phyloP scores from a whole-genome alignment of 192 early-diverging fungal genomes.

The Chytriomyces sp. region DNA sequence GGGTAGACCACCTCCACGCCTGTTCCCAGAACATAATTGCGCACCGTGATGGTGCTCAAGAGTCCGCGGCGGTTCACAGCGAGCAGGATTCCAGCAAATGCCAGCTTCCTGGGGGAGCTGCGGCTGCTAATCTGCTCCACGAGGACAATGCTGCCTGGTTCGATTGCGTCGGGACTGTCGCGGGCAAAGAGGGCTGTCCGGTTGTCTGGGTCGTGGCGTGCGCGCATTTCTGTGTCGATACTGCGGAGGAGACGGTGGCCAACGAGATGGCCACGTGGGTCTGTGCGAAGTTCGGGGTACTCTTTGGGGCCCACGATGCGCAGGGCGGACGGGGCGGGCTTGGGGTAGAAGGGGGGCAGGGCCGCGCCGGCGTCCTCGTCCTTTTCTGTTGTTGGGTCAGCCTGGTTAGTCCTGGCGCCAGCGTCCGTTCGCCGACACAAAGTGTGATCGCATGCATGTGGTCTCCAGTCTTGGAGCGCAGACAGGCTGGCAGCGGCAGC shows the following conservation, averaged over 20 bases:
- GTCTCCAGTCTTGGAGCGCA: not conserved
- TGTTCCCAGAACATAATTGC: conserved; percentile 53
- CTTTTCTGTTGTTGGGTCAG: not conserved
- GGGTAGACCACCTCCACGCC: conserved; percentile 59
- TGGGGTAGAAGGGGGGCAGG: conserved; percentile 42
- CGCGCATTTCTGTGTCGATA: conserved; percentile 50
- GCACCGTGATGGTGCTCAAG: conserved; percentile 46
- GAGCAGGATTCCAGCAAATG: conserved; percentile 56
- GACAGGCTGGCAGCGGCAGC: not conserved
- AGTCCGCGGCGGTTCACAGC: conserved; percentile 50
- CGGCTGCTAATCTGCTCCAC: conserved; percentile 54
- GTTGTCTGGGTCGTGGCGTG: conserved; percentile 45
- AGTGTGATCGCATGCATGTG: not conserved
- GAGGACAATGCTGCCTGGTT: conserved; percentile 52
- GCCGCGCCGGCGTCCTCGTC: conserved; percentile 37
- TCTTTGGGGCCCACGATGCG: conserved; percentile 1
- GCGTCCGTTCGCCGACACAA: not conserved
- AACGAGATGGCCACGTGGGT: conserved; percentile 32
- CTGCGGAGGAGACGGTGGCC: conserved; percentile 41
- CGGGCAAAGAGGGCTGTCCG: conserved; percentile 42
- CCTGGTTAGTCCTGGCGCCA: not conserved
- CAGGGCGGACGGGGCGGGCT: conserved; percentile 5
- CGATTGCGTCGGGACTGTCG: conserved; percentile 34
- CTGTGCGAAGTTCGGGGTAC: conserved; percentile 32
- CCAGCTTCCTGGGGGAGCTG: conserved; percentile 38